Evolutionary conservation across 108 stramenopile genomes (phyloP).

Genomic region (Mediolabrus comicus): DNA sequence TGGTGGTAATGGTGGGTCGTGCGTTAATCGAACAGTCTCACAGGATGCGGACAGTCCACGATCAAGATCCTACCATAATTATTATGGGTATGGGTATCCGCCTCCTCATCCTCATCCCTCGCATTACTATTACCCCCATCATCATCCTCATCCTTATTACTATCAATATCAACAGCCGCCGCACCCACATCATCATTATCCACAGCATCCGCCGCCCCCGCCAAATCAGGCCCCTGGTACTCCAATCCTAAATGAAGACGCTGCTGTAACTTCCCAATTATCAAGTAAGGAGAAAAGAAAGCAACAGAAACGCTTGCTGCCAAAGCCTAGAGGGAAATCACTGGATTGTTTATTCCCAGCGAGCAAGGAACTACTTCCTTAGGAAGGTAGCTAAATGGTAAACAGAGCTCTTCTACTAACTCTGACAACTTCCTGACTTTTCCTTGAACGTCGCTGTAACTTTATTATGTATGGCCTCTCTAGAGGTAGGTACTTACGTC

Average conservation of each 20-base stretch:
- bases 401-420: no score
- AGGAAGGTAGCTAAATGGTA: not conserved
- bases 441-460: no score
- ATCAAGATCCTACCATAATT: not conserved
- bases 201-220: not conserved
- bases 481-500: no score
- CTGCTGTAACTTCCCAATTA: not conserved
- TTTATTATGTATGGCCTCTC: no score
- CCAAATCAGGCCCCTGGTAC: not conserved
- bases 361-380: not conserved
- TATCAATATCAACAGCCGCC: not conserved
- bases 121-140: not conserved
- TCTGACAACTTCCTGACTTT: no score
- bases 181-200: not conserved
- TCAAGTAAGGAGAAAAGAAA: not conserved
- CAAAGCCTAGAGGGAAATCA: slow-evolving; percentile 15
- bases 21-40: slow-evolving; percentile 7
- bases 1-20: not conserved
- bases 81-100: not conserved
- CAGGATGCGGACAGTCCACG: slow-evolving; percentile 11
- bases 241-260: slow-evolving; percentile 6
- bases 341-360: slow-evolving; percentile 44
- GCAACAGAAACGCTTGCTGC: slow-evolving; percentile 19
- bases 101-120: not conserved
- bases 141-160: not conserved